Evolutionary conservation across 1,139 yeast species (phyloP).

Genomic region (Protomyces macrosporus): DNA sequence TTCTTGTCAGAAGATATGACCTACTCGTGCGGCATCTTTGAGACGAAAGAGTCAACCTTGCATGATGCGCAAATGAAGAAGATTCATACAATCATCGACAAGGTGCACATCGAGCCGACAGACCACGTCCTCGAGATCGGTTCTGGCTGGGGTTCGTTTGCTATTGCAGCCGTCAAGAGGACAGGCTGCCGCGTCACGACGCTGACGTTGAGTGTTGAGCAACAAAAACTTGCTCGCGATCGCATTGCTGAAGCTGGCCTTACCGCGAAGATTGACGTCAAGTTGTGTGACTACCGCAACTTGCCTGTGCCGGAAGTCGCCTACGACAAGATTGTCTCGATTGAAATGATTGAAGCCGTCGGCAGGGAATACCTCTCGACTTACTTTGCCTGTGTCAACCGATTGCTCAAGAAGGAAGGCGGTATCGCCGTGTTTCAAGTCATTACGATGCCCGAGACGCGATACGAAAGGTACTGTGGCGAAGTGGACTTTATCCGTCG

Average conservation of each 20-base stretch:
- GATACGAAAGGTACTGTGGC: constrained; percentile 51
- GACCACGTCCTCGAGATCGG: constrained; percentile 26
- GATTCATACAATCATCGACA: constrained; percentile 16
- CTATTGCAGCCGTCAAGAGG: constrained; percentile 19
- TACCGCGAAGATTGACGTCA: constrained; percentile 14
- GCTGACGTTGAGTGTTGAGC: constrained; percentile 19
- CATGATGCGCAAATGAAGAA: constrained; percentile 21
- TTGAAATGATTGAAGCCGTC: constrained; percentile 25
- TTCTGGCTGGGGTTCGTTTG: constrained; percentile 25
- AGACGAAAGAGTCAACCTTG: constrained; percentile 9
- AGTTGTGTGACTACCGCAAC: constrained; percentile 20
- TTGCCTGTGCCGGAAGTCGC: constrained; percentile 12
- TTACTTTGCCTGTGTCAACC: constrained; percentile 18
- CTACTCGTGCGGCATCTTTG: constrained; percentile 22
- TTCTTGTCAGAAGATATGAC: constrained; percentile 25
- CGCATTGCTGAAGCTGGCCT: constrained; percentile 16
- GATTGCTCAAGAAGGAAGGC: constrained; percentile 29
- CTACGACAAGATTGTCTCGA: constrained; percentile 22
- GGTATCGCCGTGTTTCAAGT: constrained; percentile 60
- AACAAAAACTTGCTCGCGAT: constrained; percentile 17
- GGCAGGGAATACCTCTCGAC: constrained; percentile 22
- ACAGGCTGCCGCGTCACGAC: constrained; percentile 24
- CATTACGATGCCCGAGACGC: constrained; percentile 68
- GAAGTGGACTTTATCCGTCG: constrained; percentile 24
- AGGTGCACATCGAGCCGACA: constrained; percentile 6